Conservation (phyloP, 345 rosid genomes). For the Rhodamnia rubescens region DNA sequence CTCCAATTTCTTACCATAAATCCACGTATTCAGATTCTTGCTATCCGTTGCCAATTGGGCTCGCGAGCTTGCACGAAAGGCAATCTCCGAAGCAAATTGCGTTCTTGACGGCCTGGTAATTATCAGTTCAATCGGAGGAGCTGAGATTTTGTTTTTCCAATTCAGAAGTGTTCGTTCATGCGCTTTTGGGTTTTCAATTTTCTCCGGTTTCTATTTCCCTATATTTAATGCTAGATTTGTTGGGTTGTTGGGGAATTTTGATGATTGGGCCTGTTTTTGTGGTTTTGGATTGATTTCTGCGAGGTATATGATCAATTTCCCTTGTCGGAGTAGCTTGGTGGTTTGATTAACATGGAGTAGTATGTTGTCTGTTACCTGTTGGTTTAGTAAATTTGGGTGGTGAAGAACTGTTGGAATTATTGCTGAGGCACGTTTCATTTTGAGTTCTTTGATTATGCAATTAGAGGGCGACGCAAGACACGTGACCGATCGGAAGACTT, state of each 20-base stretch:
- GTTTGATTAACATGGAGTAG: background rate
- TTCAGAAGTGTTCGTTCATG: background rate
- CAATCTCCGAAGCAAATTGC: background rate
- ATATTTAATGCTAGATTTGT: background rate
- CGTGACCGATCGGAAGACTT: background rate
- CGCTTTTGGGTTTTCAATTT: background rate
- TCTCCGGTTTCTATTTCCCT: background rate
- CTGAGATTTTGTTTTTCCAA: background rate
- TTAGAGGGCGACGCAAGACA: background rate
- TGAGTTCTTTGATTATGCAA: background rate
- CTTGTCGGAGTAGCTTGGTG: background rate
- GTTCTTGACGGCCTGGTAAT: background rate
- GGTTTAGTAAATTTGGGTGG: background rate
- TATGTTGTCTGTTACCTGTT: background rate
- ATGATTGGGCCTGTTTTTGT: background rate
- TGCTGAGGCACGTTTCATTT: background rate
- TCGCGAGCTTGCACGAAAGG: background rate
- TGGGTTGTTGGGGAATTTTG: background rate
- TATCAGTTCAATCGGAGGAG: background rate
- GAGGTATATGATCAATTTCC: background rate
- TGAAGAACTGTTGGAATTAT: background rate
- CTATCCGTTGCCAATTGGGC: background rate
- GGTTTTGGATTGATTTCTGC: background rate
- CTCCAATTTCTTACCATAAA: background rate
- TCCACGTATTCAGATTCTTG: background rate